Base-by-base conservation (phyloP, 1,139 yeast species). In the Casaregolazyma suthepensis region DNA sequence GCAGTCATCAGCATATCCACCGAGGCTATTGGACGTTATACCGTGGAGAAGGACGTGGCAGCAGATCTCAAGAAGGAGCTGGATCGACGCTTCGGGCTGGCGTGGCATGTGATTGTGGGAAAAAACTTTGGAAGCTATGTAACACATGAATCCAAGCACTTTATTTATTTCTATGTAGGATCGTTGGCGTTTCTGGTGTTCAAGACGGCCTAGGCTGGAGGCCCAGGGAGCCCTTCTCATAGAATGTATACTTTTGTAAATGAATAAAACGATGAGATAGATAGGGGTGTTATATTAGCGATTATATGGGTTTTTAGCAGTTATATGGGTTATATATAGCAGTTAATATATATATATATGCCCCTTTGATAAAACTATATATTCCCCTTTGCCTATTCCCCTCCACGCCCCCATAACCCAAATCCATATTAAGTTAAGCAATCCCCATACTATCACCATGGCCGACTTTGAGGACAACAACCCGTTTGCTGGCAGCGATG, bases 81-180 rank as follows among this genome's bases (percentile, higher is more conserved):
- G 61, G 91, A 85, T 66, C 71, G 74, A 45, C 68, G 71, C 55
- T 85, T 78, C 62, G 96, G 96, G 1, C 81, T 86, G 46, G 83
- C 96, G 22, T 93, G 99, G 99, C 98, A 93, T 68, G 94, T 90
- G 31, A 82, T 93, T 56, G 97, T 90, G 52, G 99, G 99, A 31
- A 83, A 84, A 69, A 87, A 87, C 64, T 93, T 93, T 71, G 98
- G 98, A 3, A 83, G 94, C 52, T 90, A 86, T 66, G 96, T 94
- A 23, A 88, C 98, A 18, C 99, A 94, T 66, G 71, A 73, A 54
- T 67, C 86, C 58, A 95, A 96, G 23, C 82, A 79, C 66, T 93
- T 93, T 67, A 76, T 87, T 37, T 91, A 93, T 71, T 87, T 88
- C 64, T 90, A 89, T 70, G 76, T 89, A 56, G 96, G 87, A 22